Evolutionary conservation across 345 rosid species (phyloP).

Genomic region (Hibiscus mutabilis): DNA sequence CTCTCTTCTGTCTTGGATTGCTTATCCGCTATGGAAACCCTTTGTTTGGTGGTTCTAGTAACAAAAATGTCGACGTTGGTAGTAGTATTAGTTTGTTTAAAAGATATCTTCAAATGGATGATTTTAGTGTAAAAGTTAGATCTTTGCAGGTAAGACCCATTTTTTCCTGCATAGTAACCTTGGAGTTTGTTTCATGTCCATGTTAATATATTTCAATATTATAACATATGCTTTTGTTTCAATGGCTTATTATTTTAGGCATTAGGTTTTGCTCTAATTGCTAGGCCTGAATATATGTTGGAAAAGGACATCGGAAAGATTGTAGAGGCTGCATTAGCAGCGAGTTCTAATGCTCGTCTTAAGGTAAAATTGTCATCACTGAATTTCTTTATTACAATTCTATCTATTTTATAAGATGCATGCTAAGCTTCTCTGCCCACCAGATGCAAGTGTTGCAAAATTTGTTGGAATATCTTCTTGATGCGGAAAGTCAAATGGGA

Average conservation of each 20-base stretch:
- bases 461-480: slow-evolving; percentile 90
- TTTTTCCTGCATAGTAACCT: not conserved
- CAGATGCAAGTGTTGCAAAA: slow-evolving; percentile 96
- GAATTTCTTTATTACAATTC: slow-evolving; percentile 4
- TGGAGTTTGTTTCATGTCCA: not conserved
- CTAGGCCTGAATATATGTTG: slow-evolving; percentile 95
- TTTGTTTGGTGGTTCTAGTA: slow-evolving; percentile 44
- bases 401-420: slow-evolving; percentile 7
- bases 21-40: slow-evolving; percentile 92
- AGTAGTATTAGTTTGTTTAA: slow-evolving; percentile 66
- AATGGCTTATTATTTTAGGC: slow-evolving; percentile 44
- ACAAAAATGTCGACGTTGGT: slow-evolving; percentile 45
- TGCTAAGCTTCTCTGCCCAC: slow-evolving; percentile 25
- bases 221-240: slow-evolving; percentile 18
- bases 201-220: slow-evolving; percentile 8
- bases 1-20: slow-evolving; percentile 94
- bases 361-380: slow-evolving; percentile 46
- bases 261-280: slow-evolving; percentile 87
- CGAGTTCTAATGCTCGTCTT: slow-evolving; percentile 64
- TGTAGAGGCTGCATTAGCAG: slow-evolving; percentile 64
- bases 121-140: slow-evolving; percentile 74
- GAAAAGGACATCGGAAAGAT: slow-evolving; percentile 85
- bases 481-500: slow-evolving; percentile 90
- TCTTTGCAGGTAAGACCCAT: slow-evolving; percentile 72
- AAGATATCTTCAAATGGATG: slow-evolving; percentile 70